Evolutionary conservation across 2,329 filamentous ascomycete species (phyloP).

Genomic region (Boeremia exigua): DNA sequence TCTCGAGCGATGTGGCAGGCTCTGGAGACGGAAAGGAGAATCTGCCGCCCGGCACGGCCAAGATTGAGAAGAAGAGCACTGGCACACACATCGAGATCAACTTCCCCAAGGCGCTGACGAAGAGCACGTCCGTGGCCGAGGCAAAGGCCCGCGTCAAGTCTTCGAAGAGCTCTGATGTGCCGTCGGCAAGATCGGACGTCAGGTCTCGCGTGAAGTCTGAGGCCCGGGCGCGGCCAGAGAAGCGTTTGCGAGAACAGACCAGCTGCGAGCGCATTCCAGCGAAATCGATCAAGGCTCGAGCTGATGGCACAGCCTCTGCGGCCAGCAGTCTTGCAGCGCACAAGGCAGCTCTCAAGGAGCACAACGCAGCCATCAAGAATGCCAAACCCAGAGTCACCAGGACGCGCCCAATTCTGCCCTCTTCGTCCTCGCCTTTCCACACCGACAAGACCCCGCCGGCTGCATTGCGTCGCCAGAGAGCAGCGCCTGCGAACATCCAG

Average conservation of each 20-base stretch:
- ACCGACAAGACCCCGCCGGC: conserved; percentile 46
- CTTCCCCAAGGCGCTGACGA: conserved; percentile 36
- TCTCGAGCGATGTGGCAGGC: conserved; percentile 56
- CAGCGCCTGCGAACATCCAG: conserved; percentile 38
- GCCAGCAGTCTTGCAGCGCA: conserved; percentile 31
- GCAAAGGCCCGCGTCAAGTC: conserved; percentile 25
- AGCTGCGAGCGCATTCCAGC: conserved; percentile 40
- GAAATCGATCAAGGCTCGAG: conserved; percentile 42
- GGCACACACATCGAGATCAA: conserved; percentile 41
- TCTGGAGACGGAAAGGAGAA: conserved; percentile 68
- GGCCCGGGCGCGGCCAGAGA: conserved; percentile 36
- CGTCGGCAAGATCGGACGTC: conserved; percentile 10
- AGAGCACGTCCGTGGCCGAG: conserved; percentile 24
- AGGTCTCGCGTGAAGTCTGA: conserved; percentile 23
- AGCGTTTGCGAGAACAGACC: conserved; percentile 42
- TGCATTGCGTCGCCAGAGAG: conserved; percentile 36
- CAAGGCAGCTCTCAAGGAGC: conserved; percentile 24
- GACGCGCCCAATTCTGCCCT: conserved; percentile 25
- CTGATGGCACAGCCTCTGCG: conserved; percentile 37
- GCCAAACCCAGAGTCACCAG: conserved; percentile 33
- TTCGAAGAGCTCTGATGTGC: conserved; percentile 28
- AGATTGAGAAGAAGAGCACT: conserved; percentile 32
- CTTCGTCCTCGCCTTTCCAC: conserved; percentile 46
- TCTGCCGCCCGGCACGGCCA: conserved; percentile 58
- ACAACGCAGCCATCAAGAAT: conserved; percentile 34